Evolutionary conservation across 2,329 filamentous ascomycete species (phyloP).

Genomic region (Lizonia empirigonia): DNA sequence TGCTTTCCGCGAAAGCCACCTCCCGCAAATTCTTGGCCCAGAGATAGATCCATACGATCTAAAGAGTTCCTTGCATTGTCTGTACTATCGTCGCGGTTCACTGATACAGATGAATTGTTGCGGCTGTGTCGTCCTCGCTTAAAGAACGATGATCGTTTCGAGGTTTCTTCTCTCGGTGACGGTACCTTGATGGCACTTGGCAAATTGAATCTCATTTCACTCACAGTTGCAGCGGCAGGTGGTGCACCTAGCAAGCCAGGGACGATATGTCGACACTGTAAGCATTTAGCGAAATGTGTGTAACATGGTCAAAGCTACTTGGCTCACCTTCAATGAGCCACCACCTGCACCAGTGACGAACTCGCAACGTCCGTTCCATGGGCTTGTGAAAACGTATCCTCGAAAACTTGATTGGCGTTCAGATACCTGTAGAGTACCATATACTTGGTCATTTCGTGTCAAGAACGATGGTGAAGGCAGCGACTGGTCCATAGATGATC

Average conservation of each 20-base stretch:
- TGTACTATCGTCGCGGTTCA: slow-evolving; percentile 20
- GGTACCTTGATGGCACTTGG: slow-evolving; percentile 59
- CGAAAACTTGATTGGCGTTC: slow-evolving; percentile 59
- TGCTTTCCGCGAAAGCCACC: slow-evolving; percentile 84
- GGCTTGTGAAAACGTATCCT: slow-evolving; percentile 77
- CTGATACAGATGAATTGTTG: slow-evolving; percentile 37
- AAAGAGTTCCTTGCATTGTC: slow-evolving; percentile 42
- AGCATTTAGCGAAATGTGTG: slow-evolving; percentile 14
- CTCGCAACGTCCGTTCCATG: slow-evolving; percentile 86
- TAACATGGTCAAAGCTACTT: too few species aligned
- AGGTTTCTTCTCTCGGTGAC: slow-evolving; percentile 41
- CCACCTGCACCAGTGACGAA: slow-evolving; percentile 81
- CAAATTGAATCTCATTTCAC: slow-evolving; percentile 89
- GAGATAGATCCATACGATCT: slow-evolving; percentile 68
- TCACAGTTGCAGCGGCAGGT: slow-evolving; percentile 61
- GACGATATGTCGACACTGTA: slow-evolving; percentile 71
- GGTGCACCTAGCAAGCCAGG: slow-evolving; percentile 51
- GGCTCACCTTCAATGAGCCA: slow-evolving; percentile 65
- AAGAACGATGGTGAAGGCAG: slow-evolving; percentile 25
- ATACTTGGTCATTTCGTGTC: slow-evolving; percentile 34
- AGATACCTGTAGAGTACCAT: slow-evolving; percentile 48
- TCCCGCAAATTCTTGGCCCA: slow-evolving; percentile 83
- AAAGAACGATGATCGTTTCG: slow-evolving; percentile 46
- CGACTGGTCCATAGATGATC: slow-evolving; percentile 22
- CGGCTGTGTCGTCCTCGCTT: slow-evolving; percentile 37